Evolutionary conservation across 306 rosid genomes (phyloP).

Genomic region (Calophaca sinica): DNA sequence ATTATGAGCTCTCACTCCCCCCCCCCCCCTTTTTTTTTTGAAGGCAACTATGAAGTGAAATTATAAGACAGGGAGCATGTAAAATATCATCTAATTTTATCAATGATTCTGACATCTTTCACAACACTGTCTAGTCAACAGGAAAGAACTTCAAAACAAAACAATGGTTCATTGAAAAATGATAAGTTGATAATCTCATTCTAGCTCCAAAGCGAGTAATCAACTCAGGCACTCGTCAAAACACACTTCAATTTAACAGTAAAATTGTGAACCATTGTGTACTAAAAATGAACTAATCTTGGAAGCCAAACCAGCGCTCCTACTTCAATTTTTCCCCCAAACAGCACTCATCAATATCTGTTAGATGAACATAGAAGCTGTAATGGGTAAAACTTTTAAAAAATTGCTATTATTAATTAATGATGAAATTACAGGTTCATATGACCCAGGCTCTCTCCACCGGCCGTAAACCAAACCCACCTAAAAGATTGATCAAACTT

Average conservation of each 20-base stretch:
- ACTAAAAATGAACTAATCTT: slow-evolving; percentile 6
- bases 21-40: neutral
- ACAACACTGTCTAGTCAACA: neutral
- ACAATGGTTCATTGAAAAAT: slow-evolving; percentile 21
- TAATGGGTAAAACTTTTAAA: neutral
- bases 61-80: neutral
- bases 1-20: neutral
- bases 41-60: neutral
- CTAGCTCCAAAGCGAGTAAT: slow-evolving; percentile 12
- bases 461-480: slow-evolving; percentile 6
- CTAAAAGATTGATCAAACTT: neutral
- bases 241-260: neutral
- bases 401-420: neutral
- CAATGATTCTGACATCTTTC: neutral
- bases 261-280: neutral
- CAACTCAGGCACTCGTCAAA: slow-evolving; percentile 6
- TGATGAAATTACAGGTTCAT: slow-evolving; percentile 4
- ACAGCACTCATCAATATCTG: neutral
- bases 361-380: neutral
- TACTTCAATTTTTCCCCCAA: neutral
- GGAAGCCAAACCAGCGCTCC: neutral
- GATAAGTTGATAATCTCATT: neutral
- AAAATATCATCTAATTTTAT: neutral
- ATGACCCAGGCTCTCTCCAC: slow-evolving; percentile 13
- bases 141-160: slow-evolving; percentile 1